Conservation (phyloP, 768 basidiomycete species). For the Paxillus involutus region DNA sequence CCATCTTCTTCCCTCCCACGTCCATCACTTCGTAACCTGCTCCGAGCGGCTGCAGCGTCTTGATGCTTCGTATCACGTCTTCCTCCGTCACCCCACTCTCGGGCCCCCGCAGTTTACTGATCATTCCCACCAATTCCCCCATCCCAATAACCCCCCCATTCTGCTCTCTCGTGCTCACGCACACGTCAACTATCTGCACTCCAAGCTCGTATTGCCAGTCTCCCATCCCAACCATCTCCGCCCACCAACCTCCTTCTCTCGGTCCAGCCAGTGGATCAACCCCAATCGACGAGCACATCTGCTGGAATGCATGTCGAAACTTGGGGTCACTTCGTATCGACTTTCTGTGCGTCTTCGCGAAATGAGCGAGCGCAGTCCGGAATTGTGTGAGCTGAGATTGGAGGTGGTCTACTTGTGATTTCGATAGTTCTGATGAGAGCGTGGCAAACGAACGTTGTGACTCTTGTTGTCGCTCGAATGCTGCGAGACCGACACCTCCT, state of each 20-base stretch:
- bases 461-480: slow-evolving; percentile 85
- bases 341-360: slow-evolving; percentile 81
- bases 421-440: slow-evolving; percentile 77
- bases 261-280: slow-evolving; percentile 93
- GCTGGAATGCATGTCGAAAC: slow-evolving; percentile 90
- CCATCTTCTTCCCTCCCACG: slow-evolving; percentile 74
- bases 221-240: slow-evolving; percentile 80
- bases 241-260: slow-evolving; percentile 87
- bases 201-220: slow-evolving; percentile 98
- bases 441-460: slow-evolving; percentile 78
- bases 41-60: slow-evolving; percentile 82
- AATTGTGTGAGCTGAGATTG: slow-evolving; percentile 83
- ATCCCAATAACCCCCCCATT: slow-evolving; percentile 95
- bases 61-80: slow-evolving; percentile 81
- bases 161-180: slow-evolving; percentile 80
- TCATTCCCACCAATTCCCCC: slow-evolving; percentile 76
- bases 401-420: slow-evolving; percentile 74
- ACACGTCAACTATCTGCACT: slow-evolving; percentile 92
- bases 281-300: slow-evolving; percentile 93
- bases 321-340: slow-evolving; percentile 81
- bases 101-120: slow-evolving; percentile 74
- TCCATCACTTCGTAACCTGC: slow-evolving; percentile 89
- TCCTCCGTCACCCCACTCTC: slow-evolving; percentile 79
- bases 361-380: slow-evolving; percentile 73
- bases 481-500: slow-evolving; percentile 84